These are phyloP conservation scores for Davidsoniella australis DNA, from an alignment of 2,329 filamentous ascomycete genomes.

Conservation along the genomic window DNA sequence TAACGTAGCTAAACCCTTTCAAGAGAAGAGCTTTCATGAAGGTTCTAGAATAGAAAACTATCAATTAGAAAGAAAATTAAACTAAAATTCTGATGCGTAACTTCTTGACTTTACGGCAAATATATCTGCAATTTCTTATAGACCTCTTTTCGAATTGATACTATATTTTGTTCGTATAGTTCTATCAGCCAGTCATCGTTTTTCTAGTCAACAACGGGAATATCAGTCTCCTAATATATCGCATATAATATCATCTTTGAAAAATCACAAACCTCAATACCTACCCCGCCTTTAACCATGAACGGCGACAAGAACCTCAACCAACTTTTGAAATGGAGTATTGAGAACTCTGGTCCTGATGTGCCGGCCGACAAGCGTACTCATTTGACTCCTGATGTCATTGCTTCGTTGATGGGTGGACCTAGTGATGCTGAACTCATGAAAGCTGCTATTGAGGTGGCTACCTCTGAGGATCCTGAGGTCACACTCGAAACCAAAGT, in stretches of 20 bases:
- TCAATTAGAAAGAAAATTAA: neutral
- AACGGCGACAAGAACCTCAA: constrained; percentile 41
- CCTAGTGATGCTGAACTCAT: constrained; percentile 86
- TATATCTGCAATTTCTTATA: neutral
- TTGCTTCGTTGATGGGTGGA: constrained; percentile 64
- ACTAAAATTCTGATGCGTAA: neutral
- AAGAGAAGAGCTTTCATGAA: constrained; percentile 9
- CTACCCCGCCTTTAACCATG: constrained; percentile 11
- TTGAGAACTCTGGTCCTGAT: constrained; percentile 28
- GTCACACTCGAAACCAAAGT: constrained; percentile 59
- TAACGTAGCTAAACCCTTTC: too few relatives aligned
- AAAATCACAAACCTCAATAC: neutral
- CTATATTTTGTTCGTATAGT: too few relatives aligned
- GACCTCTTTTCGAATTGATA: too few relatives aligned
- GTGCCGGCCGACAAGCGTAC: constrained; percentile 21
- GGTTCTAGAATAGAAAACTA: constrained; percentile 11
- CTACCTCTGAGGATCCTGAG: constrained; percentile 43
- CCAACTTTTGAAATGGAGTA: constrained; percentile 64
- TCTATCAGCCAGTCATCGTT: too few relatives aligned
- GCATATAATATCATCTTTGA: neutral
- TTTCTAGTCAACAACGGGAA: too few relatives aligned
- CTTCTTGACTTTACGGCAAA: neutral
- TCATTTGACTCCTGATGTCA: constrained; percentile 48
- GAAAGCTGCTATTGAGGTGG: constrained; percentile 64
- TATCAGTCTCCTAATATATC: neutral